Evolutionary conservation across 257 asterid species (phyloP).

Genomic region (Solanum corneliomulleri): DNA sequence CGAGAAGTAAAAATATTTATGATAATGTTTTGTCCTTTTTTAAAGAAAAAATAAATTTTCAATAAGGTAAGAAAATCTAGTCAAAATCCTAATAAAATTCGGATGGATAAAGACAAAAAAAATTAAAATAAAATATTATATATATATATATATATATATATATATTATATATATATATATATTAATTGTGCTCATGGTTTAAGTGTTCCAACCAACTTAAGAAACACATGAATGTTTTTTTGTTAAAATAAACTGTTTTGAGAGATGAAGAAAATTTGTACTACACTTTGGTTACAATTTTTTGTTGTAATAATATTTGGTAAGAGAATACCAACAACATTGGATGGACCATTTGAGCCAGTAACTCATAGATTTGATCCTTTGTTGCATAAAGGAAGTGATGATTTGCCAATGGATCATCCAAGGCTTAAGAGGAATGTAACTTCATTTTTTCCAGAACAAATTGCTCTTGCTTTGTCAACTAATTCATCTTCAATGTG

Average conservation of each 20-base stretch:
- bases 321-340: constrained; percentile 39
- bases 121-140: too few species aligned
- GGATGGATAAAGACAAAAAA: neutral
- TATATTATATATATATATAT: too few species aligned
- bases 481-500: constrained; percentile 46
- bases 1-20: too few species aligned
- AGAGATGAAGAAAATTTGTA: neutral
- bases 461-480: constrained; percentile 66
- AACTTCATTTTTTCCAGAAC: constrained; percentile 56
- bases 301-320: neutral
- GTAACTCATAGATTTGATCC: constrained; percentile 45
- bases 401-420: constrained; percentile 72
- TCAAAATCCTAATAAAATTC: too few species aligned
- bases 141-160: too few species aligned
- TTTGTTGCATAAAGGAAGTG: constrained; percentile 57
- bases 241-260: neutral
- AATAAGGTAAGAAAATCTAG: too few species aligned
- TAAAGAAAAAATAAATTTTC: too few species aligned
- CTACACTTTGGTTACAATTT: neutral
- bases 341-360: constrained; percentile 75
- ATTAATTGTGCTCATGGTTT: neutral
- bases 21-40: too few species aligned
- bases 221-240: neutral
- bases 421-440: constrained; percentile 50
- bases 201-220: neutral